phyloP scores from a whole-genome alignment of 495 filamentous ascomycete genomes.

The Aspergillus cristatus region DNA sequence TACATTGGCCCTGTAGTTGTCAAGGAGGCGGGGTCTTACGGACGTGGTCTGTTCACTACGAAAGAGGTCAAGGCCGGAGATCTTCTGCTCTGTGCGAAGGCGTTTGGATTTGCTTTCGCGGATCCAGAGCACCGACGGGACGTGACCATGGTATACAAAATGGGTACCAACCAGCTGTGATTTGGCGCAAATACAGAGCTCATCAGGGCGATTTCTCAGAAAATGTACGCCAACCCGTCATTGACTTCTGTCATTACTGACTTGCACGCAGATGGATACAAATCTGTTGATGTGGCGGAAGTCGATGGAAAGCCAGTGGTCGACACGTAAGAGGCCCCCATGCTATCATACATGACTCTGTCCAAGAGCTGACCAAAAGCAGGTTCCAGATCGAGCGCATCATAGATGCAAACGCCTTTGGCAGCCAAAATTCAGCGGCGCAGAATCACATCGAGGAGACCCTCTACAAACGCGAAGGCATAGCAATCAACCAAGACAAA shows the following conservation, averaged over 20 bases:
- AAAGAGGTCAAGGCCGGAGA: slow-evolving; percentile 40
- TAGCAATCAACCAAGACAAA: background rate
- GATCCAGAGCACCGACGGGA: too few relatives aligned
- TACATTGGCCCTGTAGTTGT: slow-evolving; percentile 28
- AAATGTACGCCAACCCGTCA: slow-evolving; percentile 43
- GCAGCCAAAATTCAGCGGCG: slow-evolving; percentile 27
- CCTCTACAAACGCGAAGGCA: too few relatives aligned
- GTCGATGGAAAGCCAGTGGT: slow-evolving; percentile 40
- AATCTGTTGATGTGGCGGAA: slow-evolving; percentile 15
- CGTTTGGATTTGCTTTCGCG: slow-evolving; percentile 30
- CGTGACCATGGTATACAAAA: slow-evolving; percentile 12
- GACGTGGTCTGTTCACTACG: slow-evolving; percentile 42
- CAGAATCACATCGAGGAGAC: too few relatives aligned
- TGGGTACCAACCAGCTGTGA: slow-evolving; percentile 15
- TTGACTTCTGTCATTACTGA: slow-evolving; percentile 25
- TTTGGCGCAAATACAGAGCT: slow-evolving; percentile 30
- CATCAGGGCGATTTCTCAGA: slow-evolving; percentile 28
- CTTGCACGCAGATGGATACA: slow-evolving; percentile 35
- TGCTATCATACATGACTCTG: background rate
- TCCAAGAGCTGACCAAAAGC: background rate
- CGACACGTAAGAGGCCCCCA: slow-evolving; percentile 32
- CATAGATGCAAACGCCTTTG: slow-evolving; percentile 41
- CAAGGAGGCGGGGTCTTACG: slow-evolving; percentile 10
- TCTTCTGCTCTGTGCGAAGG: slow-evolving; percentile 47
- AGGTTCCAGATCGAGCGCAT: slow-evolving; percentile 38